These are phyloP conservation scores for Hyaloscypha hepaticicola DNA, from an alignment of 495 filamentous ascomycete genomes.

Conservation along the genomic window DNA sequence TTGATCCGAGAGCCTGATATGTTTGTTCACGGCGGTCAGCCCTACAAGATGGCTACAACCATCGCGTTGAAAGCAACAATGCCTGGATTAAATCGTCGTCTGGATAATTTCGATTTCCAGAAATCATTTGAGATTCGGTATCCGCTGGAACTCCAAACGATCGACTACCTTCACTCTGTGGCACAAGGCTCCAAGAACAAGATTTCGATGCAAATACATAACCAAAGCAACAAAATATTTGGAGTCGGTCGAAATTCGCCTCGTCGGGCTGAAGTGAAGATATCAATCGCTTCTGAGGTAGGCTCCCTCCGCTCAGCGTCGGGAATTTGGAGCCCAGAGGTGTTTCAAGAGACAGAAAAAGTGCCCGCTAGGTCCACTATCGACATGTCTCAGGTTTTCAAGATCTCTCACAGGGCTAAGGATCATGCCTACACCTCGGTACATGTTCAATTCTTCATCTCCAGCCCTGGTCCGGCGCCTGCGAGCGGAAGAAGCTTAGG, in stretches of 20 bases:
- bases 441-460: conserved; percentile 9
- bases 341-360: neutral
- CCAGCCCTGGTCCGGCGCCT: conserved; percentile 8
- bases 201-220: conserved; percentile 5
- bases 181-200: conserved; percentile 10
- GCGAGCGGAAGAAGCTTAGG: conserved; percentile 2
- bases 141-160: conserved; percentile 2
- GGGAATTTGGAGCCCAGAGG: neutral
- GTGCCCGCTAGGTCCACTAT: neutral
- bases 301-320: neutral
- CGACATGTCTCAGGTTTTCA: conserved; percentile 1
- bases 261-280: neutral
- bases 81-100: conserved; percentile 17
- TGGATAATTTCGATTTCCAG: conserved; percentile 8
- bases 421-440: conserved; percentile 12
- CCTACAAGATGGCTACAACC: conserved; percentile 1
- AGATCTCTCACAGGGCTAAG: conserved; percentile 17
- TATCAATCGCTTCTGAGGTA: conserved; percentile 7
- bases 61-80: conserved; percentile 18
- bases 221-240: conserved; percentile 9
- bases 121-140: conserved; percentile 10
- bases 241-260: neutral
- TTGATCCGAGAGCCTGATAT: conserved; percentile 18
- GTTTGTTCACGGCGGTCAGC: neutral
- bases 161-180: conserved; percentile 16